These are phyloP conservation scores for Phytophthora agathidicida DNA, from an alignment of 352 stramenopile species.

Conservation along the genomic window DNA sequence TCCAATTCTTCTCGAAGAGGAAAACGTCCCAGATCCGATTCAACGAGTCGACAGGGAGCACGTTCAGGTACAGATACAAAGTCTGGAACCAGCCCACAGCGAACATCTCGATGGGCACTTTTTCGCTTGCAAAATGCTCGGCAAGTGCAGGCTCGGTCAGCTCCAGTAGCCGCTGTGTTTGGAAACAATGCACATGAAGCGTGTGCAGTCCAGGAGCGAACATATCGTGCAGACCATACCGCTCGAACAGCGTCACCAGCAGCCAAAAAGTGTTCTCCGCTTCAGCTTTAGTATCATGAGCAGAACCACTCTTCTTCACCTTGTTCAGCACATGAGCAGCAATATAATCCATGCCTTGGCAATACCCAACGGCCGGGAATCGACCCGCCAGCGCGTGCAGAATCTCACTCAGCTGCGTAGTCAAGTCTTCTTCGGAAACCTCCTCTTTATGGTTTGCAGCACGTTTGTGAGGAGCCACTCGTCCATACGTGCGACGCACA, in stretches of 20 bases:
- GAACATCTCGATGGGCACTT: constrained; percentile 88
- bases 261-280: constrained; percentile 85
- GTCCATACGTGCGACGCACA: constrained; percentile 81
- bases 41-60: constrained; percentile 69
- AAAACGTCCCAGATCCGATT: constrained; percentile 90
- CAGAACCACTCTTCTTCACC: constrained; percentile 67
- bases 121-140: constrained; percentile 78
- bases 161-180: constrained; percentile 75
- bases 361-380: constrained; percentile 87
- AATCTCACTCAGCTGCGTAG: constrained; percentile 78
- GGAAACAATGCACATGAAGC: constrained; percentile 83
- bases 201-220: constrained; percentile 75
- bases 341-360: constrained; percentile 91
- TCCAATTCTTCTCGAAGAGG: constrained; percentile 85
- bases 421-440: constrained; percentile 71
- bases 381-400: constrained; percentile 79
- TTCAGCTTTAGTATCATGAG: constrained; percentile 48
- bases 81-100: constrained; percentile 91
- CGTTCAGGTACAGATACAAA: constrained; percentile 87
- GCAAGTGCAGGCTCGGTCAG: constrained; percentile 57
- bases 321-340: constrained; percentile 81
- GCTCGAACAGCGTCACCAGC: constrained; percentile 80
- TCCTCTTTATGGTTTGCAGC: constrained; percentile 59
- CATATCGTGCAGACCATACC: constrained; percentile 80
- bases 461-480: constrained; percentile 81